These are phyloP conservation scores for Tripidium arundinaceum DNA, from an alignment of 202 grass and related monocot genomes.

Conservation along the genomic window DNA sequence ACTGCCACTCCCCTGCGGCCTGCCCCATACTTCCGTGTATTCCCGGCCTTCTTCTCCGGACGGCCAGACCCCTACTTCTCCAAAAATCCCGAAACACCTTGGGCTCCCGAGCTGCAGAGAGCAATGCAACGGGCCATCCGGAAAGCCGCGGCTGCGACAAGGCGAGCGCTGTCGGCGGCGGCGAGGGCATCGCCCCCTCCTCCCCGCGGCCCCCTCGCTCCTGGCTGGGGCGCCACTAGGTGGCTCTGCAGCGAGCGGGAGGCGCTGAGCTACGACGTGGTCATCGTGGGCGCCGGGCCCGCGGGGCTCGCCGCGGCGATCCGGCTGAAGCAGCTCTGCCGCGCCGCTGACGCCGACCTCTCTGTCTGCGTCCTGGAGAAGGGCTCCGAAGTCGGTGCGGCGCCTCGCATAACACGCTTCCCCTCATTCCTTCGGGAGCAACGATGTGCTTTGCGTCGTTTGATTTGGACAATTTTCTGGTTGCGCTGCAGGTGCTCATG, in stretches of 20 bases:
- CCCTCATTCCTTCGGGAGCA: not conserved
- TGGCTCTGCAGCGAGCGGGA: slow-evolving; percentile 46
- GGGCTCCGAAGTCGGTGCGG: slow-evolving; percentile 84
- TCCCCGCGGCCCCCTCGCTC: not conserved
- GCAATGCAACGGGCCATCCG: slow-evolving; percentile 43
- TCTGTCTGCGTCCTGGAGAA: slow-evolving; percentile 94
- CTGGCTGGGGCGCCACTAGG: slow-evolving; percentile 32
- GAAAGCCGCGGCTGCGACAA: slow-evolving; percentile 15
- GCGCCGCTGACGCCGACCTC: slow-evolving; percentile 58
- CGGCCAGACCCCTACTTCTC: not conserved
- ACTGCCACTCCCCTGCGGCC: not conserved
- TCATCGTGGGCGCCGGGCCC: slow-evolving; percentile 82
- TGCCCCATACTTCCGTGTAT: slow-evolving; percentile 32
- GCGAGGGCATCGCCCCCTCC: not conserved
- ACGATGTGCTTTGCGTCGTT: not conserved
- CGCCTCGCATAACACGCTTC: not conserved
- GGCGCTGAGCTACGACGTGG: slow-evolving; percentile 74
- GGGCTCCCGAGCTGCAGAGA: not conserved
- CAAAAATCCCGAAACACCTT: not conserved
- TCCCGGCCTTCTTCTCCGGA: slow-evolving; percentile 16
- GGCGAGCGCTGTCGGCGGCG: slow-evolving; percentile 10
- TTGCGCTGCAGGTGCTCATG: slow-evolving; percentile 59
- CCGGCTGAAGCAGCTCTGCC: slow-evolving; percentile 87
- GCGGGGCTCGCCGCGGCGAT: slow-evolving; percentile 82
- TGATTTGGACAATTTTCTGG: not conserved